Evolutionary conservation across 2,329 filamentous ascomycete genomes (phyloP), one percentile per base, ranked within the genome.

Genomic region (Paraconiothyrium sp.): DNA sequence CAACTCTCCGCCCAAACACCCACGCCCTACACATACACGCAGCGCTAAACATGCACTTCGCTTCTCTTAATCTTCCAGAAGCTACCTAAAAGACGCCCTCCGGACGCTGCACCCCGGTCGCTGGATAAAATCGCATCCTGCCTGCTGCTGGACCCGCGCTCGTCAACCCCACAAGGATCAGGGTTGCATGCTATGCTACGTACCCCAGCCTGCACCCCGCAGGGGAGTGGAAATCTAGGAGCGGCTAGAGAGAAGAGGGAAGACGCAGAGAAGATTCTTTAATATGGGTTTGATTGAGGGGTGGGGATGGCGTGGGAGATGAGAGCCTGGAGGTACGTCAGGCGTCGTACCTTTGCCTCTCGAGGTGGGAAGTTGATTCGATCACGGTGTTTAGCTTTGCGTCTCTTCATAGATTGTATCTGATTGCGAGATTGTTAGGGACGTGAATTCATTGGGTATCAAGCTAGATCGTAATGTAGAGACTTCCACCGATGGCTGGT

Each of bases 51-150:
- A 55, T 47, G 20, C 54, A 37, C 41, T 11, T 14, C 54, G 56
- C 57, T 59, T 62, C 60, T 57, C 5, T 49, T 27, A 48, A 56
- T 48, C 52, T 59, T 62, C 56, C 47, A 62, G 56, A 39, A 47
- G 59, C 54, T 20, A 20, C 20, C 20, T 20, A 20, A 20, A 1
- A 1, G 20, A 20, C 55, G 55, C 34, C 47, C 20, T 41, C 20
- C 6, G 43, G n/a, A 47, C 11, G 50, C 37, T 32, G 51, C 51
- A 54, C 51, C 39, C 37, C 51, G 51, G 51, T 44, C 32, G 22
- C 37, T 44, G 51, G 51, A 54, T 54, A 54, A 54, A 54, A 43
- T 43, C 30, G 41, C 27, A 16, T 35, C 30, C 48, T 30, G 6
- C 27, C 27, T 30, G 27, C 27, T 30, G 27, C 27, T 4, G 6